Evolutionary conservation across 257 asterid species (phyloP), one percentile per base, ranked within the genome.

Genomic region (Solanum paucissectum): DNA sequence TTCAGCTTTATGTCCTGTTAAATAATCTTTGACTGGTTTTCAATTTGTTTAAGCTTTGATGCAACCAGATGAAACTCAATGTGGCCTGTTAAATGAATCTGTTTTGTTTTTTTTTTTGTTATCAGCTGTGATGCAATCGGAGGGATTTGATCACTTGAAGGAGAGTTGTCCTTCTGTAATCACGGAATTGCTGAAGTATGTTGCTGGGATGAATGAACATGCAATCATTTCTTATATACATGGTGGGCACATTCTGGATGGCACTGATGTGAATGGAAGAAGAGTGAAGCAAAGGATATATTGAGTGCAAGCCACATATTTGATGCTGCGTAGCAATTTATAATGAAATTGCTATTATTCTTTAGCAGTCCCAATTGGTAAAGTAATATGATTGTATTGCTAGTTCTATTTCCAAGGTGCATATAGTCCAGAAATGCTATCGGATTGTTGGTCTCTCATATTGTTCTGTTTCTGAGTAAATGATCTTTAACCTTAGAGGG

Each of bases 121-220:
- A 29, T 62, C 86, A 88, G 90, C 90, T 73, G 90, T 88, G 58
- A 88, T 84, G 90, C 85, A 86, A 64, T 72, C 90, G 1, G 90
- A 88, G 52, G 90, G 90, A 62, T 88, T 88, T 73, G 90, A 88
- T 27, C 86, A 88, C 86, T 86, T 88, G 32, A 88, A 42, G 71
- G 90, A 88, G 68, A 88, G 86, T 21, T 88, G 85, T 74, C 90
- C 90, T 9, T 58, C 86, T 23, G 84, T 88, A 21, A 86, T 83
- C 87, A 83, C 90, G 8, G 90, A 88, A 83, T 83, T 88, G 75
- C 83, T 88, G 7, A 88, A 88, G 69, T 83, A 86, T 25, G 89
- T 87, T 21, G 89, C 89, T 66, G 86, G 86, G 87, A 62, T 85
- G 62, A 71, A 71, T 85, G 79, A 66, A 38, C 87, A 60, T 25